These are phyloP conservation scores for Trichoderma breve DNA, from an alignment of 2,329 filamentous ascomycete species.

Conservation along the genomic window DNA sequence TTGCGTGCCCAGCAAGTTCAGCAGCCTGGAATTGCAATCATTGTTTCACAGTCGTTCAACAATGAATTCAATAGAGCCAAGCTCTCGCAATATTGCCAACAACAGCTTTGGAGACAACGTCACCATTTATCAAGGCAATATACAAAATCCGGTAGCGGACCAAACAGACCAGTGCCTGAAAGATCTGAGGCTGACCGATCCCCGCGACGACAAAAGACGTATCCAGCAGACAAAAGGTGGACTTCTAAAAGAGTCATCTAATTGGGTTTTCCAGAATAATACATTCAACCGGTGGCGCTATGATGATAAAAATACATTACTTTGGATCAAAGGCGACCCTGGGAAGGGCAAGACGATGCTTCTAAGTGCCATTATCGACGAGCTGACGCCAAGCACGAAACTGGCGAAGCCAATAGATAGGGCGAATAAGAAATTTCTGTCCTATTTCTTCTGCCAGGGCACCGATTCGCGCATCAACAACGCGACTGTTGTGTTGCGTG, in stretches of 20 bases:
- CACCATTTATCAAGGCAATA: neutral
- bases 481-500: neutral
- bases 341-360: slow-evolving; percentile 1
- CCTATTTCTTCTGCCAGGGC: neutral
- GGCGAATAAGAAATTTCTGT: neutral
- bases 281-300: neutral
- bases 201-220: neutral
- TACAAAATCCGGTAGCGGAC: neutral
- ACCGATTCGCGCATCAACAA: neutral
- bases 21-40: neutral
- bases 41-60: accelerated
- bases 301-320: neutral
- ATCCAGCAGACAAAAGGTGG: neutral
- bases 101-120: neutral
- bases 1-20: neutral
- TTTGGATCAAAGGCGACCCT: neutral
- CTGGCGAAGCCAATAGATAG: neutral
- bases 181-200: neutral
- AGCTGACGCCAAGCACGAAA: neutral
- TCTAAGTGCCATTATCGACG: neutral
- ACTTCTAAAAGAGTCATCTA: neutral
- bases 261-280: neutral
- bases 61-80: neutral
- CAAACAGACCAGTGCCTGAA: neutral
- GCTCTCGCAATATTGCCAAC: neutral